These are phyloP conservation scores for Biscogniauxia sp. DNA, from an alignment of 2,329 filamentous ascomycete species.

Conservation along the genomic window DNA sequence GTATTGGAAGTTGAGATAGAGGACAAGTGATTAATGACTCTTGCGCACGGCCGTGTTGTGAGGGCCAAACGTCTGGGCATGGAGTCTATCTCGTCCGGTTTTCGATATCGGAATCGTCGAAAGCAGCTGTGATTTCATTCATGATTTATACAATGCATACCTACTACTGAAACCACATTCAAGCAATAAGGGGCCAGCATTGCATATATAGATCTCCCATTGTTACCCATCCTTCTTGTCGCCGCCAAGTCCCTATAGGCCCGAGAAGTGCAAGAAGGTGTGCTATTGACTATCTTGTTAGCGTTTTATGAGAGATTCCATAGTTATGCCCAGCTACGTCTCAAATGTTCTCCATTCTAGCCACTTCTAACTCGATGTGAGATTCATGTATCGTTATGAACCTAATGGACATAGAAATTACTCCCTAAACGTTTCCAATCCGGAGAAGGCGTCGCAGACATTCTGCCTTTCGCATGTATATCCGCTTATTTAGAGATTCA, in stretches of 20 bases:
- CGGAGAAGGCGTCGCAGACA: too few relatives aligned
- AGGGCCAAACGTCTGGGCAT: neutral
- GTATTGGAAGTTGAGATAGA: neutral
- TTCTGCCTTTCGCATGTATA: too few relatives aligned
- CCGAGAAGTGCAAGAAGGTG: neutral
- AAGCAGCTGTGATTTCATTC: neutral
- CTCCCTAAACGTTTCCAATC: too few relatives aligned
- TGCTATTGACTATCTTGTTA: neutral
- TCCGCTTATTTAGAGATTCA: too few relatives aligned
- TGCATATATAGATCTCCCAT: neutral
- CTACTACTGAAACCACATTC: neutral
- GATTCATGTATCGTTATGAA: too few relatives aligned
- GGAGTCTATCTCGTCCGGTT: neutral
- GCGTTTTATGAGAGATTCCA: too few relatives aligned
- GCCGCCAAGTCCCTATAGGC: neutral
- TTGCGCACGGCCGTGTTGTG: neutral
- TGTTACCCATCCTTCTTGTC: neutral
- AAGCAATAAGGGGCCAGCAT: neutral
- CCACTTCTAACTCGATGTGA: too few relatives aligned
- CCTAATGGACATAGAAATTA: too few relatives aligned
- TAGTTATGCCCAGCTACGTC: too few relatives aligned
- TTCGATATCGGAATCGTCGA: neutral
- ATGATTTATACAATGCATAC: neutral
- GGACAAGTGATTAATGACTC: too few relatives aligned
- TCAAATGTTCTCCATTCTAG: too few relatives aligned